Base-by-base conservation (phyloP, 495 filamentous ascomycete species). In the Cercophora samala region DNA sequence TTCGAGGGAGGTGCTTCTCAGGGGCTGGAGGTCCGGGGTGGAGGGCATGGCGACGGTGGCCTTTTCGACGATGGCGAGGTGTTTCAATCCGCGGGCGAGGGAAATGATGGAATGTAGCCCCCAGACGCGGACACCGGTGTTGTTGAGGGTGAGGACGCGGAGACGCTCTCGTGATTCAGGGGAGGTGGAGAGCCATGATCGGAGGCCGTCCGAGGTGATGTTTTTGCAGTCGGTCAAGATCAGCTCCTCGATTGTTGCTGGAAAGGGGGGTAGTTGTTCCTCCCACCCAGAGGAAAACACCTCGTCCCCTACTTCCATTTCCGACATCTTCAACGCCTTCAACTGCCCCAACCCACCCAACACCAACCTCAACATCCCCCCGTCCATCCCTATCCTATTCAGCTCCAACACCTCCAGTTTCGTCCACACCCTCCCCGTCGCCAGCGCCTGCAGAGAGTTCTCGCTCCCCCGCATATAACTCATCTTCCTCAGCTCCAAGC, bases 401-500 rank as follows among this genome's bases (percentile, higher is more conserved):
- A 99, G 73, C 72, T 97, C 92, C 54, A 97, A 75, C 4, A 91
- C 85, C 76, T 97, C 90, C 52, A 99, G 80, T 60, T 89, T 88
- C 25, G 79, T 78, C 94, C 94, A 99, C 18, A 90, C 83, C 5
- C 81, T 80, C 6, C 87, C 83, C 8, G 83, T 81, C 8, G 85
- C 82, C 19, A 97, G 79, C 24, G 86, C 80, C 64, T 90, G 85
- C 67, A 99, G 86, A 74, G 87, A 90, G 53, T 85, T 86, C 80
- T 97, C 95, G 8, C 90, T 83, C 11, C 95, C 95, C 51, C 81
- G 78, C 53, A 83, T 82, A 79, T 96, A 99, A 32, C 83, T 87
- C 93, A 97, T 97, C 70, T 91, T 93, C 60, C 93, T 86, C 25
- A 98, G 78, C 71, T 96, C 87, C 29, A 89, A 86, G 75, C 93